Percentiles rank a stretch among this genome's conserved stretches.
phyloP scores from a whole-genome alignment of 2,329 filamentous ascomycete genomes.

The Trichoderma sp. region DNA sequence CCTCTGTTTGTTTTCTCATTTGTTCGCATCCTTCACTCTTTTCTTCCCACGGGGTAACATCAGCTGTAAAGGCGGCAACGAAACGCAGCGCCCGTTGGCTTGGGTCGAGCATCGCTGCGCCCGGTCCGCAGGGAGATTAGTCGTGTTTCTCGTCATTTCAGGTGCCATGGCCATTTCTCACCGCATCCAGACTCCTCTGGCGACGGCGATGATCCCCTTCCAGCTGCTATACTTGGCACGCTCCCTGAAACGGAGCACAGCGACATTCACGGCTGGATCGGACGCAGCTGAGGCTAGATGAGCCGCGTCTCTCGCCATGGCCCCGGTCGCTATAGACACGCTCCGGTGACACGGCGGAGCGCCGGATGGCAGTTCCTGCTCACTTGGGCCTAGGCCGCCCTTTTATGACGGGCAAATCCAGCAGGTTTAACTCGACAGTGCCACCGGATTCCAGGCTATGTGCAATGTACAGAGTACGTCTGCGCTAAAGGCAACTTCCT shows the following conservation, averaged over 20 bases:
- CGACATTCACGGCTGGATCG: constrained; percentile 20
- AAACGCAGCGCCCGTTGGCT: constrained; percentile 23
- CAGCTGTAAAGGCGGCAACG: constrained; percentile 19
- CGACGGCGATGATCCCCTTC: constrained; percentile 22
- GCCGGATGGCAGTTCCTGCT: constrained; percentile 26
- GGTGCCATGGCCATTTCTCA: constrained; percentile 5
- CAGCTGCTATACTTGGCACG: constrained; percentile 17
- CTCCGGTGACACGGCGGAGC: constrained; percentile 28
- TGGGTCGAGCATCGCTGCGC: constrained; percentile 23
- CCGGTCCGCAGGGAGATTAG: constrained; percentile 30
- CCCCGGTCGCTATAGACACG: constrained; percentile 19
- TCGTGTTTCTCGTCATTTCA: constrained; percentile 30
- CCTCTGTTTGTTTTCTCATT: constrained; percentile 2
- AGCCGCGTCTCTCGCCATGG: constrained; percentile 9
- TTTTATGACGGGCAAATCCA: constrained; percentile 21
- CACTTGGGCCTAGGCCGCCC: constrained; percentile 24
- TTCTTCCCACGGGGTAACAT: constrained; percentile 14
- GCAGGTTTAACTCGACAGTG: constrained; percentile 3
- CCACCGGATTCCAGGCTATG: constrained; percentile 21
- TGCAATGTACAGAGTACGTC: not conserved
- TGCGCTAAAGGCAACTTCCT: constrained; percentile 14
- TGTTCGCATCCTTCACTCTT: constrained; percentile 4
- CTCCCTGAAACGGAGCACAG: constrained; percentile 17
- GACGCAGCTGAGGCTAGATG: constrained; percentile 25
- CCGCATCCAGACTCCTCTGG: not conserved